phyloP scores from a whole-genome alignment of 192 early-diverging fungal species.

The Coemansia sp. region DNA sequence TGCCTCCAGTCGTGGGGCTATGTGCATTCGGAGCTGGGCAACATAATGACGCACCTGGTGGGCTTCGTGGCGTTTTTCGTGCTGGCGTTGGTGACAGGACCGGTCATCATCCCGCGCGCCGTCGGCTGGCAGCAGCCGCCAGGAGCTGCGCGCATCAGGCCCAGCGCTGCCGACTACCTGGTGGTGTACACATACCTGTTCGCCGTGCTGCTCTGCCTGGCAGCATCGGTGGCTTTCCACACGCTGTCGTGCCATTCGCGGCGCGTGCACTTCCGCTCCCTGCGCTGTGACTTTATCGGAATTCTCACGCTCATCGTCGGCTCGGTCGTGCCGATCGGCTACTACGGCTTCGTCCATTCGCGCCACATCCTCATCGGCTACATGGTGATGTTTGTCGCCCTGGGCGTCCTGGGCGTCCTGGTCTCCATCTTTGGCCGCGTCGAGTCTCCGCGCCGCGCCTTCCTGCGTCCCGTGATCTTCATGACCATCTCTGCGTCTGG shows the following conservation, averaged over 20 bases:
- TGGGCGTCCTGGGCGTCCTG: conserved; percentile 67
- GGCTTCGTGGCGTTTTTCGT: conserved; percentile 63
- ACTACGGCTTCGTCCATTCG: conserved; percentile 61
- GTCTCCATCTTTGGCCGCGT: conserved; percentile 64
- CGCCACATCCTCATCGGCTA: conserved; percentile 58
- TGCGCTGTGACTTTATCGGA: conserved; percentile 88
- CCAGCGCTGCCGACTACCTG: conserved; percentile 59
- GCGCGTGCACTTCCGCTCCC: conserved; percentile 36
- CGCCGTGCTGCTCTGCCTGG: conserved; percentile 78
- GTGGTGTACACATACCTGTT: conserved; percentile 75
- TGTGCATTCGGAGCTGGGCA: conserved; percentile 91
- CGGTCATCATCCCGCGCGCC: conserved; percentile 29
- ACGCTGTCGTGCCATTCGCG: conserved; percentile 80
- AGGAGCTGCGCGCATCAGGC: conserved; percentile 9
- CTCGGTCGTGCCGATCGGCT: conserved; percentile 52
- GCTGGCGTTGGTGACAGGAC: conserved; percentile 53
- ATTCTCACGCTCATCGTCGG: conserved; percentile 79
- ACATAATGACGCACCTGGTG: conserved; percentile 82
- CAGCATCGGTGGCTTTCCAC: conserved; percentile 78
- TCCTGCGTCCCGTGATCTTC: conserved; percentile 76
- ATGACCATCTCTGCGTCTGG: conserved; percentile 74
- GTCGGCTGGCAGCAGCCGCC: conserved; percentile 1
- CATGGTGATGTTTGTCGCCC: conserved; percentile 58
- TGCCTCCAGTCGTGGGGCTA: conserved; percentile 77
- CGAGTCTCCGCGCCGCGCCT: conserved; percentile 69